Conservation (phyloP, 106 monocot genomes). For the Allium sativum region DNA sequence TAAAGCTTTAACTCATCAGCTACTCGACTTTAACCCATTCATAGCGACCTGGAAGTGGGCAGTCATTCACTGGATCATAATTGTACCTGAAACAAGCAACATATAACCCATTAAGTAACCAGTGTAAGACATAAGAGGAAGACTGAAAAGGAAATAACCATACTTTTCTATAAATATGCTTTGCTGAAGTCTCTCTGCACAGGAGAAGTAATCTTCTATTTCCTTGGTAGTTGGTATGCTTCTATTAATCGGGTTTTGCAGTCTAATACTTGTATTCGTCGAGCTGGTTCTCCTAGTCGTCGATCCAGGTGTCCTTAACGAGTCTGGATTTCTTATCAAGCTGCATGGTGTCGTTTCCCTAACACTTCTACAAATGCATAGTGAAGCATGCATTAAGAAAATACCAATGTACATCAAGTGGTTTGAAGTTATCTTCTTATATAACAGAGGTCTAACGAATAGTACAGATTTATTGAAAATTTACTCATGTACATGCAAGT, state of each 20-base stretch:
- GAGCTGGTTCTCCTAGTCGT: slow-evolving; percentile 29
- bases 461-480: neutral
- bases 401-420: too few relatives aligned
- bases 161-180: slow-evolving; percentile 61
- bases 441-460: neutral
- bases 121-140: neutral
- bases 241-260: slow-evolving; percentile 8
- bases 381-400: too few relatives aligned
- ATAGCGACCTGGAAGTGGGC: slow-evolving; percentile 53
- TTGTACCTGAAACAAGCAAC: slow-evolving; percentile 31
- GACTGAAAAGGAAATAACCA: neutral
- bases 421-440: too few relatives aligned
- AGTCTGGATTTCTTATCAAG: slow-evolving; percentile 39
- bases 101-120: neutral
- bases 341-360: slow-evolving; percentile 87
- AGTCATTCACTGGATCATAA: slow-evolving; percentile 61
- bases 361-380: slow-evolving; percentile 20
- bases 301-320: slow-evolving; percentile 43
- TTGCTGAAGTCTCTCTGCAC: slow-evolving; percentile 56
- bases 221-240: slow-evolving; percentile 40
- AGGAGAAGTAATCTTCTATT: slow-evolving; percentile 71
- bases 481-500: neutral
- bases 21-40: slow-evolving; percentile 58
- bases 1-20: too few relatives aligned
- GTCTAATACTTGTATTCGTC: slow-evolving; percentile 9